Conservation (phyloP, 257 asterid species). For the Lycium barbarum region DNA sequence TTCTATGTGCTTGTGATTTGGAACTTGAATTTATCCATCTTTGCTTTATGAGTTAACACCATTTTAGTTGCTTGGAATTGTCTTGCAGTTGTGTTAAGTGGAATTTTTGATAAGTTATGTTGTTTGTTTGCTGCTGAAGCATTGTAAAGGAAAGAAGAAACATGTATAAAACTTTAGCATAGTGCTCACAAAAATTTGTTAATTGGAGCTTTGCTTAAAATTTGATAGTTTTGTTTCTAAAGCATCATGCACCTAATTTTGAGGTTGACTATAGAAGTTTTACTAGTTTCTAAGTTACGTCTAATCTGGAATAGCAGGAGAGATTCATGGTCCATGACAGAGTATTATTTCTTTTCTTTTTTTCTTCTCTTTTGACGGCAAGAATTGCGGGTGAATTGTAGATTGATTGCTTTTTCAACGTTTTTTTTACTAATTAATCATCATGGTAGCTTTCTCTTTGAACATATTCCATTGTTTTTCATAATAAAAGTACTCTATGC, state of each 20-base stretch:
- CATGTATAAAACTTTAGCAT: not conserved
- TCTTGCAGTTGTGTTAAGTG: not conserved
- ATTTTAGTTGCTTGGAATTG: not conserved
- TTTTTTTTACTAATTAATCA: not conserved
- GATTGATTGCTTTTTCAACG: too few relatives aligned
- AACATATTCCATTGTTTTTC: not conserved
- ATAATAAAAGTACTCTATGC: too few relatives aligned
- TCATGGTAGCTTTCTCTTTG: not conserved
- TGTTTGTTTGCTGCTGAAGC: slow-evolving; percentile 10
- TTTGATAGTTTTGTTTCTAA: not conserved
- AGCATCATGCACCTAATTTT: not conserved
- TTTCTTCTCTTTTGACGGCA: too few relatives aligned
- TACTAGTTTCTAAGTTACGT: not conserved
- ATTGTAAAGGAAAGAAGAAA: not conserved
- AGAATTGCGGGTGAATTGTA: too few relatives aligned
- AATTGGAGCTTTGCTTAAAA: not conserved
- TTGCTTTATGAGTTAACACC: not conserved
- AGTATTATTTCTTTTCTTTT: too few relatives aligned
- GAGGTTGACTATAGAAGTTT: not conserved
- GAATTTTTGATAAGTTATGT: not conserved
- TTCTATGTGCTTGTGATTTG: slow-evolving; percentile 13
- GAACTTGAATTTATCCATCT: not conserved
- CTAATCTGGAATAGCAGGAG: not conserved
- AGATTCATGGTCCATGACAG: not conserved
- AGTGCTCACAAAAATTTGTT: not conserved